Evolutionary conservation across 2,329 filamentous ascomycete genomes (phyloP), one percentile per base, ranked within the genome.

Genomic region (Madurella mycetomatis): DNA sequence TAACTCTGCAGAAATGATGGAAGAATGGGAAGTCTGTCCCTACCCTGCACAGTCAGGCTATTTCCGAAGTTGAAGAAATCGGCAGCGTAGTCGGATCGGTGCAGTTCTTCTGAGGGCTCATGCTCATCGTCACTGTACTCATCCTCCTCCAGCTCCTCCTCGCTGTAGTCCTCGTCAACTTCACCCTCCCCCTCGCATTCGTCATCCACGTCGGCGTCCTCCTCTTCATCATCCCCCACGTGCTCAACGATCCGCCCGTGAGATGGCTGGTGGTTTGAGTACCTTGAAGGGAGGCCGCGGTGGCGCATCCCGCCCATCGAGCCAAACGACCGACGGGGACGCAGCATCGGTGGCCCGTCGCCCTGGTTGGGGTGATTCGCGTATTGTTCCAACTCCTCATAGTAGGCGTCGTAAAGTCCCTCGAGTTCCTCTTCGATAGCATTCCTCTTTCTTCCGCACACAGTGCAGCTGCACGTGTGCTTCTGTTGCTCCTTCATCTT

Each of bases 401-500:
- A 99, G 73, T 99, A 99, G 59, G 92, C 92, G 74, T 99, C 94
- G 72, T 99, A 99, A 12, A 99, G 81, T 16, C 95, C 92, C 69
- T 99, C 94, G 12, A 99, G 79, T 72, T 99, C 94, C 73, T 99
- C 94, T 72, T 99, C 94, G 63, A 99, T 99, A 40, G 94, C 94
- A 12, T 88, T 96, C 51, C 94, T 85, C 76, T 99, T 99, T 62
- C 94, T 84, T 50, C 94, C 94, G 71, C 94, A 99, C 41, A 99
- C 92, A 4, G 91, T 95, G 72, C 94, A 99, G 70, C 92, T 96
- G 77, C 94, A 99, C 2, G 92, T 97, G 70, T 97, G 92, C 73
- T 97, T 97, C 72, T 99, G 94, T 72, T 99, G 94, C 72, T 99
- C 94, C 78, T 99, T 99, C 94, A 99, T 99, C 78, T 99, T 99